Evolutionary conservation across 2,329 filamentous ascomycete genomes (phyloP), one percentile per base, ranked within the genome.

Genomic region (Macrophomina tecta): DNA sequence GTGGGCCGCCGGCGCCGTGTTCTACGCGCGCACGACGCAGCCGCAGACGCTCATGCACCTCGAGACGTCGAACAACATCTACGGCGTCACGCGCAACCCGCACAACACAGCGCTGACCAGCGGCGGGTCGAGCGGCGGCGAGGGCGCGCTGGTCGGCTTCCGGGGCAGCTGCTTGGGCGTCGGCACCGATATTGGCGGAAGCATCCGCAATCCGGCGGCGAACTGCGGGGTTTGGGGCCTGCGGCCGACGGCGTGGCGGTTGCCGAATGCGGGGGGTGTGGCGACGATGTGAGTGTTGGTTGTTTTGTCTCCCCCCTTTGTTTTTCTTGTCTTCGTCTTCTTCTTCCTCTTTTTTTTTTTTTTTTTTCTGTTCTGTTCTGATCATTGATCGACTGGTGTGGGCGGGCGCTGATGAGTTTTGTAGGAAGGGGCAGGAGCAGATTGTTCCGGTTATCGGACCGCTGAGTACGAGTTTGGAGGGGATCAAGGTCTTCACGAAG

Each of bases 101-200:
- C 81, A 80, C 72, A 87, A 87, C 72, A 79, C 78, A 1, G 79
- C 75, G 1, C 74, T 87, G 36, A 84, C 84, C 0, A 70, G 77
- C 12, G 86, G 86, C 6, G 86, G 85, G 1, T 83, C 80, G 2
- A 84, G 83, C 4, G 86, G 86, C 42, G 86, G 86, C 62, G 86
- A 88, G 72, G 85, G 85, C 1, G 84, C 86, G 0, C 73, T 88
- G 9, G 60, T 86, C 6, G 86, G 80, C 0, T 73, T 87, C 30
- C 75, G 82, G 12, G 85, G 85, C 11, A 84, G 81, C 34, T 79
- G 79, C 71, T 75, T 88, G 16, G 85, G 85, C 1, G 81, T 87
- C 58, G 85, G 0, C 11, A 68, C 69, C 4, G 71, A 72, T 46
- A 70, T 69, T n/a, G 68, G 68, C 7, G 69, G 69, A 5, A 58